These are phyloP conservation scores for Omphalotus olearius DNA, from an alignment of 1,284 basidiomycete genomes.

Conservation along the genomic window DNA sequence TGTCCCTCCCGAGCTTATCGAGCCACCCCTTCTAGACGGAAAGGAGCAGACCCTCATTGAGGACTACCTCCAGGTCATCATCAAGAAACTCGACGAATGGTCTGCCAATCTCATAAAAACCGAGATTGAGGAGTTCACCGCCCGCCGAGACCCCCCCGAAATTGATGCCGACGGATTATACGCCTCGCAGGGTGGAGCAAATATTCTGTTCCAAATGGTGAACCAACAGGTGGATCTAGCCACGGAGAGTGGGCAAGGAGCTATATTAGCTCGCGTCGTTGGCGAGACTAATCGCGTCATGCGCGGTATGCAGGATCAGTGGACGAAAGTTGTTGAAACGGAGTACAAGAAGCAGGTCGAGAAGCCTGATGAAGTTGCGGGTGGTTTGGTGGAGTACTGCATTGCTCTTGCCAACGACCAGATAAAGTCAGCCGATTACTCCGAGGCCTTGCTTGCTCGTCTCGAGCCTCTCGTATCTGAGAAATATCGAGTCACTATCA, in stretches of 20 bases:
- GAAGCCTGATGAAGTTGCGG: constrained; percentile 84
- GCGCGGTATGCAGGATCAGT: constrained; percentile 86
- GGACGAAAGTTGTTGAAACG: constrained; percentile 79
- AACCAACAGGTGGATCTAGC: constrained; percentile 97
- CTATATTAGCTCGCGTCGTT: constrained; percentile 88
- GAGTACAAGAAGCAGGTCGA: constrained; percentile 89
- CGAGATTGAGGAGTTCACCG: constrained; percentile 83
- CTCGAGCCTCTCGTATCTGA: constrained; percentile 90
- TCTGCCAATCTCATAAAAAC: constrained; percentile 90
- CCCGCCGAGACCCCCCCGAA: constrained; percentile 84
- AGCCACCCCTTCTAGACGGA: constrained; percentile 88
- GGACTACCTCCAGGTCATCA: constrained; percentile 91
- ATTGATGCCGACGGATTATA: constrained; percentile 87
- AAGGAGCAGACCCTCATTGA: constrained; percentile 93
- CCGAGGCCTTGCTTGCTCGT: constrained; percentile 81
- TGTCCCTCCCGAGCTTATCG: constrained; percentile 76
- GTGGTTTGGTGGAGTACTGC: constrained; percentile 92
- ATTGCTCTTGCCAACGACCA: constrained; percentile 99
- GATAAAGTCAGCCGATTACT: constrained; percentile 93
- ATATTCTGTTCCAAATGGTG: constrained; percentile 97
- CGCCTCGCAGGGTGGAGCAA: constrained; percentile 80
- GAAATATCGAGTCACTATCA: constrained; percentile 85
- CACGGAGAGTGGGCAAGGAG: constrained; percentile 92
- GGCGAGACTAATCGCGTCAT: constrained; percentile 89
- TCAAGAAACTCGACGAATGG: constrained; percentile 98